Conservation (phyloP, 2,329 filamentous ascomycete species). For the Parastagonospora nodorum region DNA sequence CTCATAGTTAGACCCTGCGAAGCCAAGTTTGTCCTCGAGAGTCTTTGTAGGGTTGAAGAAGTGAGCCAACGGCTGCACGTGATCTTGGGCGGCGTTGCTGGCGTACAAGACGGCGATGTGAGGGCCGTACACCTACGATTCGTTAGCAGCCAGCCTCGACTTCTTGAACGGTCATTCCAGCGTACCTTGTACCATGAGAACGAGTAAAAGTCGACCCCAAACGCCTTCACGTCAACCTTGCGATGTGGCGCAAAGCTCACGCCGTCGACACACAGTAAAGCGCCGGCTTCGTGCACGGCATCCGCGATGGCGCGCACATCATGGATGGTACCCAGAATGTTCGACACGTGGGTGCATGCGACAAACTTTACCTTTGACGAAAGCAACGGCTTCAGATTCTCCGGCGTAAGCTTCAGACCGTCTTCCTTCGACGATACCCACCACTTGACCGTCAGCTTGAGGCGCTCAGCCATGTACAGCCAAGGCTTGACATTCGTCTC, state of each 20-base stretch:
- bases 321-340: conserved; percentile 74
- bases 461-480: conserved; percentile 68
- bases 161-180: background rate
- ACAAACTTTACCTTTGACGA: conserved; percentile 70
- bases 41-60: conserved; percentile 68
- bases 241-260: conserved; percentile 79
- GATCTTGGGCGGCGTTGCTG: conserved; percentile 59
- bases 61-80: conserved; percentile 65
- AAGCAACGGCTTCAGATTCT: conserved; percentile 64
- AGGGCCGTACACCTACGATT: conserved; percentile 68
- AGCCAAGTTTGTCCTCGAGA: conserved; percentile 69
- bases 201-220: conserved; percentile 76
- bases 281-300: conserved; percentile 57
- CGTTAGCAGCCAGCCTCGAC: background rate
- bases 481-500: conserved; percentile 79
- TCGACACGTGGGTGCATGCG: conserved; percentile 73
- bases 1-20: conserved; percentile 74
- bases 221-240: conserved; percentile 67
- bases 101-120: conserved; percentile 75
- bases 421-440: conserved; percentile 61
- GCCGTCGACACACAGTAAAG: conserved; percentile 73
- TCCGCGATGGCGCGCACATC: conserved; percentile 63
- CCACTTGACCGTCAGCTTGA: conserved; percentile 70
- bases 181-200: conserved; percentile 78
- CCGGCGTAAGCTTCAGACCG: conserved; percentile 61